Base-by-base conservation (phyloP, 306 rosid species). In the Potentilla sterilis region DNA sequence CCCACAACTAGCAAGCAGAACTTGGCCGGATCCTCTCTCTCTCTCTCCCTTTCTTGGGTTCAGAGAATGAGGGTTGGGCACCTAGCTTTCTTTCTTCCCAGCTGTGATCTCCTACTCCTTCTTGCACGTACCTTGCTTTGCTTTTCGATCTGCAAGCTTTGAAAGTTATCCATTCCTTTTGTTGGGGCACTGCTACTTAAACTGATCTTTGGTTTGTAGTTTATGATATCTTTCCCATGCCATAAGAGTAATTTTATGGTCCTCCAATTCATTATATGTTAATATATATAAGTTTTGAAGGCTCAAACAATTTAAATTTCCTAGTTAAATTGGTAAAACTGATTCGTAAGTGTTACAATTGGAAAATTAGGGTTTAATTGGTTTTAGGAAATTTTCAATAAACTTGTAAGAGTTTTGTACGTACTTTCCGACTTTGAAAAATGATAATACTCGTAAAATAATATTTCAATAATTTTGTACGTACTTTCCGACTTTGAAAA, bases 1-100 rank as follows among this genome's bases (percentile, higher is more conserved):
- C 90, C 83, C 86, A 81, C 88, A 81, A 68, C 81, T 73, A 82
- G 74, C 85, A 32, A 9, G 22, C 70, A 69, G 71, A 28, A 41
- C 14, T 13, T 46, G 69, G 69, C 41, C 21, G 69, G 69, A 65
- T 65, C 69, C 44, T 57, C 69, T 69, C 47, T 42, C 47, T 62
- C 67, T 73, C 78, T 41, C 62, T 68, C 78, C 67, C 55, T 70
- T 48, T 49, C 72, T 76, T 1, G 69, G 79, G 37, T 83, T 76
- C 68, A 82, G 76, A 47, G 78, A 55, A 80, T 54, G 42, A n/a
- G 68, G 34, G 69, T 73, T 61, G 58, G 75, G 64, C 75, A 77
- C 46, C 15, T 9, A 19, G 70, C 54, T 48, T 24, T 2, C 69
- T 64, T 37, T 32, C 28, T 16, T 8, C 69, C 42, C 79, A 77